Percentiles rank a stretch among this genome's conserved stretches.
Conservation (phyloP, 345 rosid species). For the Brassica cretica region DNA sequence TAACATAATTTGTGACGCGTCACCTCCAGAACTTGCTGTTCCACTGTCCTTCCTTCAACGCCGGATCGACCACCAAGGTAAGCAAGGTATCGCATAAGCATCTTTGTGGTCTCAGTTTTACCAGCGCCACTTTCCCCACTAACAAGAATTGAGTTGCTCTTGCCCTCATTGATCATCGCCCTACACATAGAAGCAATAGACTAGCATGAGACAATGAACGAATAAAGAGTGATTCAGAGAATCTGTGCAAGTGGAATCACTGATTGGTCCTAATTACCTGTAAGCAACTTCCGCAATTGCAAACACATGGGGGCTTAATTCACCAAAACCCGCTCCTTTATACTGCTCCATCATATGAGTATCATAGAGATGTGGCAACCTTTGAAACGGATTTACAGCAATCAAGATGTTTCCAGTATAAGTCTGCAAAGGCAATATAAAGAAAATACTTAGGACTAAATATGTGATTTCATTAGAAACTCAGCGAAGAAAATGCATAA, state of each 20-base stretch:
- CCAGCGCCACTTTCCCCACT: constrained; percentile 99
- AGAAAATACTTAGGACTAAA: constrained; percentile 22
- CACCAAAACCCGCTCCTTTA: constrained; percentile 97
- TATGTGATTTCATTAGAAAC: neutral
- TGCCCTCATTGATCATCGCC: constrained; percentile 98
- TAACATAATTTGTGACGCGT: constrained; percentile 31
- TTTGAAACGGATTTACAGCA: constrained; percentile 98
- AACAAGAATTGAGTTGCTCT: constrained; percentile 98
- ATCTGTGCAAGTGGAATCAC: neutral
- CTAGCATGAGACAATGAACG: constrained; percentile 33
- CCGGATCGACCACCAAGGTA: constrained; percentile 97
- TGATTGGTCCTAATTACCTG: constrained; percentile 52
- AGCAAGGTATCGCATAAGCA: constrained; percentile 99
- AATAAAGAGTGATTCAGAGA: constrained; percentile 18
- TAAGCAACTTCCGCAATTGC: constrained; percentile 99
- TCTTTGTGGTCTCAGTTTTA: constrained; percentile 99
- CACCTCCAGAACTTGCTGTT: constrained; percentile 99
- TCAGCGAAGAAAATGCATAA: constrained; percentile 23
- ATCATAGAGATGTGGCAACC: constrained; percentile 96
- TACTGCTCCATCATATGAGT: constrained; percentile 99
- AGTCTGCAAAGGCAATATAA: constrained; percentile 54
- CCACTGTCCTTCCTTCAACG: constrained; percentile 99
- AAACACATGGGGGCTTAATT: constrained; percentile 97
- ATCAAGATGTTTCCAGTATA: constrained; percentile 98
- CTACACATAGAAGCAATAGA: constrained; percentile 45